phyloP scores from a whole-genome alignment of 1,284 basidiomycete species.

The Ceratobasidium theobromae region DNA sequence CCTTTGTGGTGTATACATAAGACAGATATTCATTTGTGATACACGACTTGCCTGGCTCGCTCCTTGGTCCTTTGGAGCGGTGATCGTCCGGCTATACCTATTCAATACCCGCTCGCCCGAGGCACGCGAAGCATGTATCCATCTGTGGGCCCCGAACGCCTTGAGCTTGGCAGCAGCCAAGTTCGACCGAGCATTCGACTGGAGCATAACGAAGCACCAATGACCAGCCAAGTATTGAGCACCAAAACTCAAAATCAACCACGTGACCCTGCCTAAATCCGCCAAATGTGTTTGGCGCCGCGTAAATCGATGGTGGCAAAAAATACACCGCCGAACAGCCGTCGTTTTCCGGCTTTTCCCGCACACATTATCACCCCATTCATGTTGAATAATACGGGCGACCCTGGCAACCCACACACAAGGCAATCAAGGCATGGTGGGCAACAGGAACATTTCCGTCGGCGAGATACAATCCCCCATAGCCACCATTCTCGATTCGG shows the following conservation, averaged over 20 bases:
- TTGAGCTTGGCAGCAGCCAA: too few relatives aligned
- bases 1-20: slow-evolving; percentile 55
- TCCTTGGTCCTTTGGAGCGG: slow-evolving; percentile 88
- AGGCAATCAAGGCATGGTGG: too few relatives aligned
- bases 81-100: slow-evolving; percentile 79
- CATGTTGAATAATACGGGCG: neutral
- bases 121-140: slow-evolving; percentile 10
- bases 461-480: too few relatives aligned
- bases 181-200: slow-evolving; percentile 14
- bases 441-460: too few relatives aligned
- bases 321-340: too few relatives aligned
- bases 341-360: too few relatives aligned
- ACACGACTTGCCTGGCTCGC: slow-evolving; percentile 73
- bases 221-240: slow-evolving; percentile 27
- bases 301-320: too few relatives aligned
- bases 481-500: neutral
- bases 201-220: slow-evolving; percentile 16
- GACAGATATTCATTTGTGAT: neutral
- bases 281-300: neutral
- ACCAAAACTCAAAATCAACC: neutral
- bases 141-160: neutral
- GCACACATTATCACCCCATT: too few relatives aligned
- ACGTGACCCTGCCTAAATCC: slow-evolving; percentile 18
- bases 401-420: too few relatives aligned
- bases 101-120: slow-evolving; percentile 55